phyloP scores from a whole-genome alignment of 257 asterid species.

The Solanum clarkiae region DNA sequence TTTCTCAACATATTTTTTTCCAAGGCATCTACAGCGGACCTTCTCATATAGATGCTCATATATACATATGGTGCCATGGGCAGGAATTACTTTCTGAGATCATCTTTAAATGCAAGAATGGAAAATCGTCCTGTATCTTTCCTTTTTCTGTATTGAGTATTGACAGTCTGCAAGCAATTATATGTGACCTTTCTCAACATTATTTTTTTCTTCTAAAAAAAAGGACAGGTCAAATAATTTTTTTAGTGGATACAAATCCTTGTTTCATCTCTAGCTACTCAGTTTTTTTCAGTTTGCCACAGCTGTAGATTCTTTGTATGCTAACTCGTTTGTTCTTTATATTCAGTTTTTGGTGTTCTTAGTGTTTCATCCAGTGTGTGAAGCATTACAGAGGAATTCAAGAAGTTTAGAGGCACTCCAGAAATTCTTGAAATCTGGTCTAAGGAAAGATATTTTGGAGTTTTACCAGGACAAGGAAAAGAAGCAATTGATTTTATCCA shows the following conservation, averaged over 20 bases:
- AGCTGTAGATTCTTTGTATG: background rate
- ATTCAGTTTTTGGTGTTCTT: slow-evolving; percentile 24
- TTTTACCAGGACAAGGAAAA: slow-evolving; percentile 18
- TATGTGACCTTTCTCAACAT: background rate
- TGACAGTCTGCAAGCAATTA: background rate
- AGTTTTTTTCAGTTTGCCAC: background rate
- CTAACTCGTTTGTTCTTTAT: background rate
- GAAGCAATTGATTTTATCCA: slow-evolving; percentile 15
- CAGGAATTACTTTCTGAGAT: background rate
- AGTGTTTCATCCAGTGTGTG: slow-evolving; percentile 21
- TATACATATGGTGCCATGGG: background rate
- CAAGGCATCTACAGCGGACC: background rate
- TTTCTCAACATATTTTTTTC: background rate
- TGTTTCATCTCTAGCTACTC: background rate
- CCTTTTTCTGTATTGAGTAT: background rate
- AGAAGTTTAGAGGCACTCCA: slow-evolving; percentile 13
- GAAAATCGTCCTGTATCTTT: background rate
- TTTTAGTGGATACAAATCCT: background rate
- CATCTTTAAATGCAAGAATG: background rate
- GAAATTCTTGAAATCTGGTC: slow-evolving; percentile 16
- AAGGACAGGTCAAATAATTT: background rate
- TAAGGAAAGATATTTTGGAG: slow-evolving; percentile 16
- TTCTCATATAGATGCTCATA: background rate
- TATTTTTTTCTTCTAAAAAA: background rate
- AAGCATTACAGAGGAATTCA: slow-evolving; percentile 10